Evolutionary conservation across 1,139 yeast species (phyloP).

Genomic region (Hansenula anomala): DNA sequence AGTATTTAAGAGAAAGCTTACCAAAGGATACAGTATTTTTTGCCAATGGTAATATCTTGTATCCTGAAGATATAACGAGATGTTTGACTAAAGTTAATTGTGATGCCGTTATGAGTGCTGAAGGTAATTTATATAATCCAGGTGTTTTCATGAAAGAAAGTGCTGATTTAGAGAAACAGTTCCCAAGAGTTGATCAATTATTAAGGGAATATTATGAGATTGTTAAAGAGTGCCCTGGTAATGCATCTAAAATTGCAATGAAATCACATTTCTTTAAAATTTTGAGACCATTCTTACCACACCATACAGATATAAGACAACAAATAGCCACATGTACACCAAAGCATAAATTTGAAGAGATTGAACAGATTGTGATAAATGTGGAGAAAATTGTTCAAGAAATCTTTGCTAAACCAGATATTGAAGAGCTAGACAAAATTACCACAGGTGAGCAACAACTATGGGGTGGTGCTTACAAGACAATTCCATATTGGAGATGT

Average conservation of each 20-base stretch:
- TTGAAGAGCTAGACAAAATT: constrained; percentile 45
- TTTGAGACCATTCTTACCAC: constrained; percentile 69
- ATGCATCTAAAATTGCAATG: constrained; percentile 78
- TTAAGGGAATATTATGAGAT: constrained; percentile 87
- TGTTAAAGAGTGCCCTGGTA: constrained; percentile 59
- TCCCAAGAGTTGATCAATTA: constrained; percentile 80
- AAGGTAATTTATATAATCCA: constrained; percentile 90
- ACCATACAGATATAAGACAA: constrained; percentile 74
- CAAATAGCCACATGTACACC: constrained; percentile 54
- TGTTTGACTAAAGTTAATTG: constrained; percentile 61
- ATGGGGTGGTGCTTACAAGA: constrained; percentile 81
- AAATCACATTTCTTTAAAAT: constrained; percentile 91
- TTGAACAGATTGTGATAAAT: constrained; percentile 63
- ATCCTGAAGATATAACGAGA: constrained; percentile 72
- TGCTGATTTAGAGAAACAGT: constrained; percentile 55
- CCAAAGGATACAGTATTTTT: constrained; percentile 85
- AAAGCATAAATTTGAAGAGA: constrained; percentile 43
- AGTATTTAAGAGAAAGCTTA: constrained; percentile 70
- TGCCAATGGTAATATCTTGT: constrained; percentile 88
- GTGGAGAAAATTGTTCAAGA: constrained; percentile 64
- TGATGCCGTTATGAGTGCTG: constrained; percentile 98
- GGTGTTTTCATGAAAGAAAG: constrained; percentile 55
- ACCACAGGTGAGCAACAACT: constrained; percentile 48
- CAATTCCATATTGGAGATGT: constrained; percentile 94
- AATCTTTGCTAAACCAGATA: constrained; percentile 43